Conservation (phyloP, 2,329 filamentous ascomycete genomes). For the Allantophomopsis cytisporea region DNA sequence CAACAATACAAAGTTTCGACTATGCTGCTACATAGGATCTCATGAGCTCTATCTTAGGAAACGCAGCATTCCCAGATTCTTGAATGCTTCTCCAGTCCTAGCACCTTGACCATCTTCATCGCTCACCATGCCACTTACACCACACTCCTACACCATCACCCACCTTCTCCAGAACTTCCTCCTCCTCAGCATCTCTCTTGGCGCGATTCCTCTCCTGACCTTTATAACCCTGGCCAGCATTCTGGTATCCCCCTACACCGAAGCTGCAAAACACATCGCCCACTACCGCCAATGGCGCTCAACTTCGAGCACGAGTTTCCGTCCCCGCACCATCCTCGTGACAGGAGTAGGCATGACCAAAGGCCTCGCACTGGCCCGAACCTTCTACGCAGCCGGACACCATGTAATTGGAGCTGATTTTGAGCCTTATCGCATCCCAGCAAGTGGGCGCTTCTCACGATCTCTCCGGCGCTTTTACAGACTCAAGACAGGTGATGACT, state of each 20-base stretch:
- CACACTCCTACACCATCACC: conserved; percentile 7
- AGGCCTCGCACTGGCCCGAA: conserved; percentile 50
- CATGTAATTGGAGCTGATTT: conserved; percentile 62
- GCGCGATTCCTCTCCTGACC: conserved; percentile 8
- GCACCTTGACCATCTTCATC: no score
- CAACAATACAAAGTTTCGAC: no score
- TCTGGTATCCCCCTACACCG: conserved; percentile 6
- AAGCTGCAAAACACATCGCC: conserved; percentile 3
- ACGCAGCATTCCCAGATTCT: no score
- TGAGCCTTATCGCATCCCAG: conserved; percentile 28
- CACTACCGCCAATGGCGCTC: conserved; percentile 7
- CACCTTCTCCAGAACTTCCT: conserved; percentile 33
- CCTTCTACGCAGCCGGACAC: conserved; percentile 51
- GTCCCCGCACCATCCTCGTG: conserved; percentile 41
- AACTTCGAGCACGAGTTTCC: conserved; percentile 9
- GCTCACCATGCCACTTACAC: conserved; percentile 5
- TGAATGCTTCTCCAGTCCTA: no score
- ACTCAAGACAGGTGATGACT: conserved; percentile 24
- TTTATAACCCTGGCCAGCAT: conserved; percentile 6
- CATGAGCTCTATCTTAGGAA: no score
- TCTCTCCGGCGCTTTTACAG: conserved; percentile 41
- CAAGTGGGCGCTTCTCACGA: conserved; percentile 42
- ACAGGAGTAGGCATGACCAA: conserved; percentile 64
- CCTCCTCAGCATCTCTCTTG: conserved; percentile 20
- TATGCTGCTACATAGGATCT: no score